Evolutionary conservation across 768 basidiomycete species (phyloP), one percentile per base, ranked within the genome.

Genomic region (Mycena leptocephala): DNA sequence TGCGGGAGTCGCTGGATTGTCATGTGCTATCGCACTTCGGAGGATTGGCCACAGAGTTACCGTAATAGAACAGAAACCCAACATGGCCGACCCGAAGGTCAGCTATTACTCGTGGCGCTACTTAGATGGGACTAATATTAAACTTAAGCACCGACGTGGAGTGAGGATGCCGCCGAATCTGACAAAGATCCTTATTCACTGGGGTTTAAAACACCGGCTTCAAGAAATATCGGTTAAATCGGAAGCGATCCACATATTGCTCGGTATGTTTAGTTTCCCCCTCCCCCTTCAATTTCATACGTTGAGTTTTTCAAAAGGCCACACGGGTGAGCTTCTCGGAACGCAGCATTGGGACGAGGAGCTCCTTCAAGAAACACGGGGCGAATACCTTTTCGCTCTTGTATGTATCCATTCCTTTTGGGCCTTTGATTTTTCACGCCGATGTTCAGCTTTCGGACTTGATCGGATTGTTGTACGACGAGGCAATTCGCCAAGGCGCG

Each of bases 111-210:
- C n/a, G 5, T 8, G 5, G 7, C 13, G 14, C 22, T 26, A 22
- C 11, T 14, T 8, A 14, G 43, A 41, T 61, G 9, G 24, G 39
- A 1, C 37, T 61, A 39, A 61, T 18, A 14, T 39, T 3, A 13
- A 16, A 32, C 20, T 30, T 14, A 43, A 64, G 63, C 28, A 43
- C 41, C 16, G 33, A 7, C 71, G 59, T 30, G 70, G 70, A 14
- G 61, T 72, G 10, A 35, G 71, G 16, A 63, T 65, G 71, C 62
- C 71, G n/a, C 71, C 71, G 0, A 72, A 72, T 43, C 13, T 72
- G 26, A 64, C 71, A 48, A 72, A 72, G 28, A 43, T 72, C 28
- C 51, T 65, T 35, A n/a, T 55, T 13, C 62, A 55, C 51, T 72
- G 71, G 71, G 71, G 71, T n/a, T 33, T 72, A 20, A 56, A 56